Base-by-base conservation (phyloP, 2,329 filamentous ascomycete species). In the Neopestalotiopsis clavispora region DNA sequence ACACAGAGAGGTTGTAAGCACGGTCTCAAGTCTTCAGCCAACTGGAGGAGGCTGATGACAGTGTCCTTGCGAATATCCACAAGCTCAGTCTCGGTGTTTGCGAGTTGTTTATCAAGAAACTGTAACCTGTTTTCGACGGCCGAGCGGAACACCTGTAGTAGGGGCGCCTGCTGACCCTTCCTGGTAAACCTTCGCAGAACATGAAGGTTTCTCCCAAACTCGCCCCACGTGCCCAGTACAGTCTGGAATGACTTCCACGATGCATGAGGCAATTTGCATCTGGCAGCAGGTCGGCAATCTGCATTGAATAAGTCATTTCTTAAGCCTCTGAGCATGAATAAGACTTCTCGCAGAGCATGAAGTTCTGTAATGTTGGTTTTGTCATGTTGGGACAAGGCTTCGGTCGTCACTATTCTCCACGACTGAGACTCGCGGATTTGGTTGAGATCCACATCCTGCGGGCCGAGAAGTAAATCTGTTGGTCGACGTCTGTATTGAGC, bases 281-380 rank as follows among this genome's bases (percentile, higher is more conserved):
- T 74, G 4, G 80, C 74, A 1, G 80, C 77, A 0, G 83, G 82
- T 6, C 77, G 72, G 14, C 81, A 83, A 63, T 83, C 75, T 3
- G 73, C 28, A 68, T 81, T 82, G 74, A 95, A 97, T 1, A 97
- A 76, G 1, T 90, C 91, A 2, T 92, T 95, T 5, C 90, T 87
- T 4, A 96, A 82, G 0, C 95, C 95, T 67, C 90, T 88, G 0
- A 98, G 86, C 93, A 98, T 97, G 74, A 94, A 95, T 0, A 98
- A 83, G 0, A 90, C 88, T 75, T 98, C 94, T 62, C 94, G 89
- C 32, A 95, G 82, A 12, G 91, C 83, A 71, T 95, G 90, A 1
- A 92, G 83, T 77, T 97, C 95, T 0, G 92, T 88, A 5, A 95
- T 83, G 1, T 68, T 85, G 85, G 40, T 79, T 79, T 10, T 74